These are phyloP conservation scores for Gremmenia infestans DNA, from an alignment of 2,329 filamentous ascomycete species.

Conservation along the genomic window DNA sequence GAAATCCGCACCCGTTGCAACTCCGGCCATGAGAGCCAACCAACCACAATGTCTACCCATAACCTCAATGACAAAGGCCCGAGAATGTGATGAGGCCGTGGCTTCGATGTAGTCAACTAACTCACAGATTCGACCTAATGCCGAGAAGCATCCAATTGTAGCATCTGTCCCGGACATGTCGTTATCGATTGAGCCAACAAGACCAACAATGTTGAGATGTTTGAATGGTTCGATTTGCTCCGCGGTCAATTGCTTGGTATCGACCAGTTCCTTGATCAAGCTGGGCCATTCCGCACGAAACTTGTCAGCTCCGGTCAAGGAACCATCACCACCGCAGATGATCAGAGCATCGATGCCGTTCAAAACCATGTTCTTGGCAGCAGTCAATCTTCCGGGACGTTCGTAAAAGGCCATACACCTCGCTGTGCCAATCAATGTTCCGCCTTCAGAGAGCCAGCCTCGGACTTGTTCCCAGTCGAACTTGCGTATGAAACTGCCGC, in stretches of 20 bases:
- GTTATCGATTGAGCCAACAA: constrained; percentile 97
- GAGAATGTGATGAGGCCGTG: constrained; percentile 87
- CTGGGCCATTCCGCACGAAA: constrained; percentile 92
- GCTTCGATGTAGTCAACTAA: constrained; percentile 96
- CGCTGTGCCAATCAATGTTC: constrained; percentile 92
- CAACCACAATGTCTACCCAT: constrained; percentile 98
- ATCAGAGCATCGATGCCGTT: constrained; percentile 93
- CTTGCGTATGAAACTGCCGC: constrained; percentile 80
- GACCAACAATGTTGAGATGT: constrained; percentile 90
- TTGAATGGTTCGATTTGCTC: constrained; percentile 72
- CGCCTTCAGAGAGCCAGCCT: constrained; percentile 88
- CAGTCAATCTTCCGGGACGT: constrained; percentile 73
- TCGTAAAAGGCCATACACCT: constrained; percentile 91
- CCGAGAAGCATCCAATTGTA: constrained; percentile 95
- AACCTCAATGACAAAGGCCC: constrained; percentile 96
- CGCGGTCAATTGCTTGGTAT: constrained; percentile 62
- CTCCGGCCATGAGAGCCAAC: constrained; percentile 93
- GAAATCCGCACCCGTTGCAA: constrained; percentile 92
- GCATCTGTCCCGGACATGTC: constrained; percentile 96
- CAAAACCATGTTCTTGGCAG: constrained; percentile 90
- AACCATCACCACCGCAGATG: constrained; percentile 95
- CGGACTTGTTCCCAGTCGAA: constrained; percentile 93
- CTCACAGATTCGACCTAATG: constrained; percentile 87
- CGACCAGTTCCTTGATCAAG: constrained; percentile 78
- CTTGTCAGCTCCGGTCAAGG: constrained; percentile 88